A percentile compares a stretch with the other conserved stretches of the same genome.
phyloP scores from a whole-genome alignment of 202 grass and related monocot genomes.

The Hordeum pubiflorum region DNA sequence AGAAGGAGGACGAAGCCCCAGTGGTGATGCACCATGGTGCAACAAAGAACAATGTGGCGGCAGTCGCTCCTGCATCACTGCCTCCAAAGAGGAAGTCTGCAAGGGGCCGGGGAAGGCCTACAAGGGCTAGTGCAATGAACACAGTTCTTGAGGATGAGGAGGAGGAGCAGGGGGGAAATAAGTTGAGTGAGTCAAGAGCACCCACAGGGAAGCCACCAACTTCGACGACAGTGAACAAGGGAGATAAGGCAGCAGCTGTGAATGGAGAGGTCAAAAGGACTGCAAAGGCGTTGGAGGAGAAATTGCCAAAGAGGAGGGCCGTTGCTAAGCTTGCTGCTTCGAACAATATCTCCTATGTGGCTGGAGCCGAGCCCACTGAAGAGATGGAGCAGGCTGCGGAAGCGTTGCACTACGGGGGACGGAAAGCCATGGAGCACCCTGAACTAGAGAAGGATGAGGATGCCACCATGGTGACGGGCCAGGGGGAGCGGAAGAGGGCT shows the following conservation, averaged over 20 bases:
- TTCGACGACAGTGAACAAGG: background rate
- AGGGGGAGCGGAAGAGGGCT: background rate
- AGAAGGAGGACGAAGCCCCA: background rate
- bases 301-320: background rate
- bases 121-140: constrained; percentile 2
- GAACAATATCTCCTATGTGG: background rate
- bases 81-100: constrained; percentile 14
- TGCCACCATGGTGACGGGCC: background rate
- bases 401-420: background rate
- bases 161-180: background rate
- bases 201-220: background rate
- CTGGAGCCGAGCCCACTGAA: background rate
- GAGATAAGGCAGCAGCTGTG: background rate
- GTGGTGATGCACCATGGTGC: background rate
- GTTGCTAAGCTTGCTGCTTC: background rate
- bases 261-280: background rate
- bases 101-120: background rate
- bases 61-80: background rate
- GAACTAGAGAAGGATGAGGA: constrained; percentile 1
- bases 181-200: background rate
- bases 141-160: background rate
- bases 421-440: background rate
- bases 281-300: background rate
- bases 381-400: constrained; percentile 6
- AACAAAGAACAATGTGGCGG: background rate